Conservation (phyloP, 2,329 filamentous ascomycete species). For the Parascedosporium putredinis region DNA sequence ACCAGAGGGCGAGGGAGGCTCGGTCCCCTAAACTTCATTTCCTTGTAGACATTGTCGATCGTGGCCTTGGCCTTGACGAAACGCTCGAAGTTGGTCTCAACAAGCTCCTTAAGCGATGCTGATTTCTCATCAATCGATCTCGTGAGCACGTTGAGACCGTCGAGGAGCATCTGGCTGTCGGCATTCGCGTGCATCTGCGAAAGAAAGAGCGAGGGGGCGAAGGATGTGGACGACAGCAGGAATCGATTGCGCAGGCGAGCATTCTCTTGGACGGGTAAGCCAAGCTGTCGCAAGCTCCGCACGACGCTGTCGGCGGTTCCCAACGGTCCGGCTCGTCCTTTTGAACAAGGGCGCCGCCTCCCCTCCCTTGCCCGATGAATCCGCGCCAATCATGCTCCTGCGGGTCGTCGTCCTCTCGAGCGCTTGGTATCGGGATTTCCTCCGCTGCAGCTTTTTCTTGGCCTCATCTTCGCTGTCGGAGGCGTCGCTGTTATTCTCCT, state of each 20-base stretch:
- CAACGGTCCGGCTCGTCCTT: conserved; percentile 85
- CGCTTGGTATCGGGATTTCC: conserved; percentile 74
- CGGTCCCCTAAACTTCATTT: conserved; percentile 74
- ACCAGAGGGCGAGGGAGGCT: conserved; percentile 28
- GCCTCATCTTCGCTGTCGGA: conserved; percentile 49
- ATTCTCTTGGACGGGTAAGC: conserved; percentile 78
- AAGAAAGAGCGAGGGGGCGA: conserved; percentile 84
- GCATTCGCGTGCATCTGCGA: conserved; percentile 83
- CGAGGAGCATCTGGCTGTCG: conserved; percentile 69
- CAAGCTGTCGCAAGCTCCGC: conserved; percentile 62
- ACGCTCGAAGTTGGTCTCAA: conserved; percentile 96
- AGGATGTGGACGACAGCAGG: conserved; percentile 87
- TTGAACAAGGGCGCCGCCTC: conserved; percentile 64
- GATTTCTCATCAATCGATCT: conserved; percentile 96
- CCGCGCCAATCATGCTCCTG: conserved; percentile 57
- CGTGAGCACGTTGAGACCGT: conserved; percentile 76
- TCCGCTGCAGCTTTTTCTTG: conserved; percentile 39
- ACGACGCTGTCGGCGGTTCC: conserved; percentile 85
- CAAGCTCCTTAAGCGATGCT: conserved; percentile 86
- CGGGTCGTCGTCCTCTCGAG: conserved; percentile 66
- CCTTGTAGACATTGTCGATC: conserved; percentile 96
- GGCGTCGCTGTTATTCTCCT: conserved; percentile 61
- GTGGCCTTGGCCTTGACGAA: conserved; percentile 96
- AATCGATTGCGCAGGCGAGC: conserved; percentile 80
- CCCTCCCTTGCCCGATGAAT: conserved; percentile 55